Base-by-base conservation (phyloP, 129 eudicot genomes). In the Daucus carota region DNA sequence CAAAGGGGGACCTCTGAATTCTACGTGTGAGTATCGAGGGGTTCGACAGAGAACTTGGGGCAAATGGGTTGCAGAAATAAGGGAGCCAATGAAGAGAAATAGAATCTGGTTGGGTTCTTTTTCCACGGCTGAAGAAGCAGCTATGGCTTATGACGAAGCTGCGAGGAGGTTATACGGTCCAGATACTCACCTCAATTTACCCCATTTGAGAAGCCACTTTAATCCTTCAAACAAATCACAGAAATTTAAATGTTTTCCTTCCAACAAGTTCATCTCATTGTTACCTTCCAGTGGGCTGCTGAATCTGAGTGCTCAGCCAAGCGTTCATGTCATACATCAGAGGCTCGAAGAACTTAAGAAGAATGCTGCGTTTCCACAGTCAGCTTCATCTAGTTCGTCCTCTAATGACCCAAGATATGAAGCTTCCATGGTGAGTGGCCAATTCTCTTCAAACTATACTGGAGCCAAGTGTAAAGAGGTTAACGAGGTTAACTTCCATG, bases 31-130 rank as follows among this genome's bases (percentile, higher is more conserved):
- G 69, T 94, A 83, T 73, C 87, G 99, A 28, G 97, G 99, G 5
- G 99, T 94, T 10, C 87, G 97, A 26, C 97, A 94, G 70, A 50
- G 99, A 52, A 94, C 99, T 0, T 94, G 97, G 97, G 99, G 99
- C 5, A 94, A 94, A 76, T 94, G 97, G 99, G 97, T 94, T 34
- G 99, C 99, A 0, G 99, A 94, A 80, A 94, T 94, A 68, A 77
- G 99, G 16, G 97, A 91, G 79, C 99, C 97, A 31, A 94, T 89
- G 86, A 94, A 94, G 72, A 70, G 97, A 78, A 86, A 89, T 48
- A 77, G 99, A 0, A 86, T 94, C 45, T 94, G 99, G 97, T 59
- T 94, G 22, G 99, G 97, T 42, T 94, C 97, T 42, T 94, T 91
- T 11, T 82, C 96, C 33, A 94, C 99, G 0, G 99, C 96, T 0